A percentile compares a stretch with the other conserved stretches of the same genome.
Evolutionary conservation across 2,329 filamentous ascomycete genomes (phyloP).

Genomic region (Neocatenulostroma microsporum): DNA sequence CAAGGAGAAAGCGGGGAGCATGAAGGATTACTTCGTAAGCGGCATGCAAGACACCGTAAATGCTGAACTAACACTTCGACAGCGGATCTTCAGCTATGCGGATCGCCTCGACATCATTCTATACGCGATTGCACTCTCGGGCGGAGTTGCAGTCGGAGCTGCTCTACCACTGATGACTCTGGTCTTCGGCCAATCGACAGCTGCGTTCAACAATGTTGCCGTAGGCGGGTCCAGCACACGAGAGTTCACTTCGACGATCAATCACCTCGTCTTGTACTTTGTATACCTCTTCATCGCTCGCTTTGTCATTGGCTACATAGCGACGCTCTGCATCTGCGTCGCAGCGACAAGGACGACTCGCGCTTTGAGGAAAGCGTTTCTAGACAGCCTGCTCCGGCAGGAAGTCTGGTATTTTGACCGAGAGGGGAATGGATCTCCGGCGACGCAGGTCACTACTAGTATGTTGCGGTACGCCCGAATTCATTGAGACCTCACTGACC

Average conservation of each 20-base stretch:
- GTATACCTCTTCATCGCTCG: slow-evolving; percentile 63
- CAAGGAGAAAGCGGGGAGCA: not conserved
- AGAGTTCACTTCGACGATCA: slow-evolving; percentile 16
- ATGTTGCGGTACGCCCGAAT: not conserved
- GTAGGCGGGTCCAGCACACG: slow-evolving; percentile 10
- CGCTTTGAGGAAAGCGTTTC: slow-evolving; percentile 51
- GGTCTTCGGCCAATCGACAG: slow-evolving; percentile 46
- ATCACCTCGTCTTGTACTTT: slow-evolving; percentile 53
- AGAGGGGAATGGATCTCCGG: slow-evolving; percentile 48
- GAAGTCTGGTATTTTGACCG: slow-evolving; percentile 62
- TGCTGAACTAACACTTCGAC: not conserved
- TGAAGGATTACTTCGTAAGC: not conserved
- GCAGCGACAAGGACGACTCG: slow-evolving; percentile 46
- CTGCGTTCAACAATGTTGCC: slow-evolving; percentile 38
- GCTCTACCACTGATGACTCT: slow-evolving; percentile 43
- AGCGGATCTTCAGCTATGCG: slow-evolving; percentile 28
- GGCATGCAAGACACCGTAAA: not conserved
- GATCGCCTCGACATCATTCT: slow-evolving; percentile 21
- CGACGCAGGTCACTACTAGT: slow-evolving; percentile 54
- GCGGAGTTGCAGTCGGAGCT: slow-evolving; percentile 38
- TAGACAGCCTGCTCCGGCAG: slow-evolving; percentile 56
- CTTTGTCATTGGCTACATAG: slow-evolving; percentile 54
- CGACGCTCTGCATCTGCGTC: slow-evolving; percentile 37
- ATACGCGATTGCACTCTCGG: slow-evolving; percentile 23
- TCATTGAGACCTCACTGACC: slow-evolving; percentile 7